phyloP scores from a whole-genome alignment of 371 early-diverging fungal genomes.

The Lichtheimia ramosa region DNA sequence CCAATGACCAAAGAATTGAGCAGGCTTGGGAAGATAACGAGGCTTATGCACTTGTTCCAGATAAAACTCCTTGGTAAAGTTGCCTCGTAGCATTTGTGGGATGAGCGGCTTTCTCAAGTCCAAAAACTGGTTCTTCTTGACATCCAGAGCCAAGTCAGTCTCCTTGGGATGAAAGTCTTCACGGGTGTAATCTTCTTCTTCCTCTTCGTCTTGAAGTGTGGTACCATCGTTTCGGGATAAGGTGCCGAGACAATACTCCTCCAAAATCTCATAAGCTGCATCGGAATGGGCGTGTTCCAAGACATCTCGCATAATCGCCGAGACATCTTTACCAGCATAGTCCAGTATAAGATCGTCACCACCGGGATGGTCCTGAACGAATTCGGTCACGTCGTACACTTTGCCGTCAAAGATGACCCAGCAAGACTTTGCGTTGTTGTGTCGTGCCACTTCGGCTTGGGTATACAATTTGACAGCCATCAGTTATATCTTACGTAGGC shows the following conservation, averaged over 20 bases:
- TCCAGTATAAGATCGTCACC: conserved; percentile 76
- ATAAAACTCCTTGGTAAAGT: conserved; percentile 80
- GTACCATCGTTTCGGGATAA: conserved; percentile 20
- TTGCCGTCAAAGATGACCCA: conserved; percentile 76
- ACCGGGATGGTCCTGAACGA: conserved; percentile 82
- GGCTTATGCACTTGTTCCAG: conserved; percentile 91
- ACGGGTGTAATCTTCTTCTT: conserved; percentile 30
- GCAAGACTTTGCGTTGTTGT: conserved; percentile 61
- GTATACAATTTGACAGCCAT: conserved; percentile 32
- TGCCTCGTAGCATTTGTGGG: conserved; percentile 72
- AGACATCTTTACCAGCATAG: conserved; percentile 77
- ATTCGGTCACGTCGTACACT: conserved; percentile 87
- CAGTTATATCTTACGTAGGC: neutral
- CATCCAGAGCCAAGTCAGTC: conserved; percentile 48
- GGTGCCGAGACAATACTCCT: conserved; percentile 76
- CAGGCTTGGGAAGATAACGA: conserved; percentile 75
- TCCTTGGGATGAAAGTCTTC: conserved; percentile 53
- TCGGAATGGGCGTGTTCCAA: conserved; percentile 80
- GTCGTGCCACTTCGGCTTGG: conserved; percentile 66
- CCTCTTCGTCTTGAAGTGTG: conserved; percentile 24
- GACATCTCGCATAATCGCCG: conserved; percentile 71
- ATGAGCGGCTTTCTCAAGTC: conserved; percentile 83
- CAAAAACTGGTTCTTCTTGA: conserved; percentile 71
- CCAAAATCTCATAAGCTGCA: conserved; percentile 80
- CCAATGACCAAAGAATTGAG: conserved; percentile 76